phyloP scores from a whole-genome alignment of 805 yeast genomes.

The Metschnikowia continentalis region DNA sequence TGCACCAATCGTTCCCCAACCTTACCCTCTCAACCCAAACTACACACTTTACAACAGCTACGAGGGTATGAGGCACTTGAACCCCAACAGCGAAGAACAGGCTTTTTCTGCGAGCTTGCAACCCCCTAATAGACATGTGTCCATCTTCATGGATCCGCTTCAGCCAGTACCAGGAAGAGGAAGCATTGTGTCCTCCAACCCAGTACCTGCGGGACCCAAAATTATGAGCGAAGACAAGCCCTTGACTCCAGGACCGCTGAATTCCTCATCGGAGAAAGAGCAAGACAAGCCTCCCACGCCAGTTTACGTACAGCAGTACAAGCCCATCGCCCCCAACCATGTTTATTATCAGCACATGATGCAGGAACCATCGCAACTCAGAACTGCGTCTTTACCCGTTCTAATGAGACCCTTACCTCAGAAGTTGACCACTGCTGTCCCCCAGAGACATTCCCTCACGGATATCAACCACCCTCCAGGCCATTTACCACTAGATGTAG shows the following conservation, averaged over 20 bases:
- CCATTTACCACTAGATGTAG: not conserved
- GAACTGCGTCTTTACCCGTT: slow-evolving; percentile 16
- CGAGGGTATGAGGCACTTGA: slow-evolving; percentile 9
- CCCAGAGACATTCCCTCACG: slow-evolving; percentile 13
- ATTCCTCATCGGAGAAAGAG: not conserved
- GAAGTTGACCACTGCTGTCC: slow-evolving; percentile 5
- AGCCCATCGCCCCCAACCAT: slow-evolving; percentile 14
- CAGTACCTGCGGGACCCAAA: not conserved
- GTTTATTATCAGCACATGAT: slow-evolving; percentile 15
- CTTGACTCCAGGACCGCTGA: slow-evolving; percentile 1
- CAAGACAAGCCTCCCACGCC: slow-evolving; percentile 3
- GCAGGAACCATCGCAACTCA: slow-evolving; percentile 12
- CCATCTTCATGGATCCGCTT: slow-evolving; percentile 38
- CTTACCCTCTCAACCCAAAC: slow-evolving; percentile 34
- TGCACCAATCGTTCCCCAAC: slow-evolving; percentile 30
- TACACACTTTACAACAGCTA: slow-evolving; percentile 26
- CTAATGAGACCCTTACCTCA: slow-evolving; percentile 14
- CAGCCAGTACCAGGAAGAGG: slow-evolving; percentile 25
- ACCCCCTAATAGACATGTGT: slow-evolving; percentile 32
- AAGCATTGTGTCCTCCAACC: not conserved
- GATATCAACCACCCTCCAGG: slow-evolving; percentile 1
- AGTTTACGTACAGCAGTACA: slow-evolving; percentile 16
- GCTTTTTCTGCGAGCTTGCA: not conserved
- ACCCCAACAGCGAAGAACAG: not conserved
- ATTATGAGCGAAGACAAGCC: slow-evolving; percentile 1